A percentile compares a stretch with the other conserved stretches of the same genome.
Conservation (phyloP, 202 grass and related monocot species). For the Hordeum pubiflorum region DNA sequence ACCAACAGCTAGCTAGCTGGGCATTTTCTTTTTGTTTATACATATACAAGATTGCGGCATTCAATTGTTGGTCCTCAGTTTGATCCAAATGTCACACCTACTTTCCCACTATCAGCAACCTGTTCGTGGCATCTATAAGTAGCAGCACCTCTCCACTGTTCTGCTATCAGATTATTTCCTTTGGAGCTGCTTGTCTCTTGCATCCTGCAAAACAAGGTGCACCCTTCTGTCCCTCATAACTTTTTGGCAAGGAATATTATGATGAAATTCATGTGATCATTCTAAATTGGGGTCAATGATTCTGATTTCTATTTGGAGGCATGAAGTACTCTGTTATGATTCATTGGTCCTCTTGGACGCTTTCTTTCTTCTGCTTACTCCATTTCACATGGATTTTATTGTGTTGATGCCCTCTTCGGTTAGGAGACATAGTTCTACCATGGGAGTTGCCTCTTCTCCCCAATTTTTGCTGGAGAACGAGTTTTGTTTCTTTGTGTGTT, state of each 20-base stretch:
- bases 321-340: not conserved
- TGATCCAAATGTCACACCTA: constrained; percentile 24
- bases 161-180: constrained; percentile 14
- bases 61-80: constrained; percentile 18
- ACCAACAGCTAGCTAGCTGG: constrained; percentile 21
- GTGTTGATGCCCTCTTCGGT: not conserved
- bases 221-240: not conserved
- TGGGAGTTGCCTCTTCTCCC: not conserved
- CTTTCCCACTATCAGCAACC: constrained; percentile 27
- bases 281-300: not conserved
- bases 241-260: not conserved
- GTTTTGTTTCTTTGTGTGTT: not conserved
- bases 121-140: constrained; percentile 34
- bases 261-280: not conserved
- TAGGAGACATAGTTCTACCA: not conserved
- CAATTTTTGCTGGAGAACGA: not conserved
- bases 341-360: not conserved
- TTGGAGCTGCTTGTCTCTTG: constrained; percentile 16
- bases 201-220: constrained; percentile 15
- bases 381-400: not conserved
- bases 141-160: constrained; percentile 15
- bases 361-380: not conserved
- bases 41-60: not conserved
- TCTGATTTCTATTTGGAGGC: not conserved
- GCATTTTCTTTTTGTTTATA: not conserved